Evolutionary conservation across 2,329 filamentous ascomycete genomes (phyloP), one percentile per base, ranked within the genome.

Genomic region (Penicillium sp.): DNA sequence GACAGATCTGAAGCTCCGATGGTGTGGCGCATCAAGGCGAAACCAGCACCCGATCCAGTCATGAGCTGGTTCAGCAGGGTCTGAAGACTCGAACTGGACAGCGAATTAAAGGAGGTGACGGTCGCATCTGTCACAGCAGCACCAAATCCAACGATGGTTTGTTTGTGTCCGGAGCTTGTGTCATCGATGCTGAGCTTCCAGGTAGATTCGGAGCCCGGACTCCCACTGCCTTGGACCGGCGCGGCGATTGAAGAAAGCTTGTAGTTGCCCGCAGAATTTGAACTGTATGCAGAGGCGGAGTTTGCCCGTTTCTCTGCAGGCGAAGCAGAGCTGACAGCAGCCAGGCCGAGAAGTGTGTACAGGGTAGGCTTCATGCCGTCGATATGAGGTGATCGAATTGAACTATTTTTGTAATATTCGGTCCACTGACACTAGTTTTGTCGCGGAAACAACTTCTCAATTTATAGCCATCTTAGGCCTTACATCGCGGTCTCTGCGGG

Each of bases 21-120:
- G 2, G 71, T 73, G 48, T 74, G 71, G 10, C 71, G 63, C 70
- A 74, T 73, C 50, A 74, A 61, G 22, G 66, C 58, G 51, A 74
- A 70, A 36, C 67, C 66, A 20, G 69, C 70, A 6, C 71, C 71
- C 8, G 55, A 52, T 10, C 62, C 53, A 2, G 67, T 69, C 50
- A 74, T 68, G 2, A 74, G 54, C 25, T 69, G 63, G 41, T 68
- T 53, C 35, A 74, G 62, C 9, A 73, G 59, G 27, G 61, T 53
- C 25, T 69, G 56, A 3, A 70, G 57, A 1, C 63, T 50, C 7
- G 62, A 61, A 16, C 60, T 61, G 6, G 66, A 59, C 10, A 74
- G 55, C 0, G 58, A 57, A 38, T 69, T 67, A 57, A 74, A 69
- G 1, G 68, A 65, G 18, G 59, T 60, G 9, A 74, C 69, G 0